Percentiles rank a stretch among this genome's conserved stretches.
Evolutionary conservation across 106 monocot species (phyloP).

Genomic region (Phalaenopsis aphrodite): DNA sequence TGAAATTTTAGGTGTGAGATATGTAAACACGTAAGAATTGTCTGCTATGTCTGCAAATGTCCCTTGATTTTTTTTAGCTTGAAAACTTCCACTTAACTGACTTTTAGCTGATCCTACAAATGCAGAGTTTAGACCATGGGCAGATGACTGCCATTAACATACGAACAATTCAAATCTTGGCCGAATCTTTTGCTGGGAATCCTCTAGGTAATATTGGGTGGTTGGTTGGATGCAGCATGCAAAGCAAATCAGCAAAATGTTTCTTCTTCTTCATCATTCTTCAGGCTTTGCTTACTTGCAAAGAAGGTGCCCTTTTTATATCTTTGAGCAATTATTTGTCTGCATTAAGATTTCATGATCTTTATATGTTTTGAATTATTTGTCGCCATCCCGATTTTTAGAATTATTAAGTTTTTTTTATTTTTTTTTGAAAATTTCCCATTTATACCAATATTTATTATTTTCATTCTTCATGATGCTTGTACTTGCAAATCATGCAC

Average conservation of each 20-base stretch:
- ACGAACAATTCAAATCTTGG: conserved; percentile 45
- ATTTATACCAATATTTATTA: background rate
- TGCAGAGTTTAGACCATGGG: conserved; percentile 49
- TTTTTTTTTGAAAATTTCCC: background rate
- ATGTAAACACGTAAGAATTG: too few relatives aligned
- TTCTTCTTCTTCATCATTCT: conserved; percentile 61
- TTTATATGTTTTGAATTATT: background rate
- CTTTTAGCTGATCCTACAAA: background rate
- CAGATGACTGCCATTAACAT: conserved; percentile 37
- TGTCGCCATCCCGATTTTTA: background rate
- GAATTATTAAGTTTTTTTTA: background rate
- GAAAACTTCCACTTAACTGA: background rate
- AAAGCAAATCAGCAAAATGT: conserved; percentile 33
- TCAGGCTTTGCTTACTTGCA: conserved; percentile 32
- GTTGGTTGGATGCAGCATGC: conserved; percentile 49
- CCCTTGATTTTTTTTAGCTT: background rate
- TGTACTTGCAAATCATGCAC: background rate
- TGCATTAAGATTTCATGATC: background rate
- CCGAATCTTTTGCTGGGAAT: conserved; percentile 35
- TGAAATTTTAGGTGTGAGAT: too few relatives aligned
- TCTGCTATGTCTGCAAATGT: too few relatives aligned
- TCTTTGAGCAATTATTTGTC: background rate
- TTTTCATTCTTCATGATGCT: background rate
- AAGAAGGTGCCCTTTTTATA: conserved; percentile 31
- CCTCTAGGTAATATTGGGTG: conserved; percentile 53